These are phyloP conservation scores for Colletotrichum sp. DNA, from an alignment of 2,329 filamentous ascomycete species.

Conservation along the genomic window DNA sequence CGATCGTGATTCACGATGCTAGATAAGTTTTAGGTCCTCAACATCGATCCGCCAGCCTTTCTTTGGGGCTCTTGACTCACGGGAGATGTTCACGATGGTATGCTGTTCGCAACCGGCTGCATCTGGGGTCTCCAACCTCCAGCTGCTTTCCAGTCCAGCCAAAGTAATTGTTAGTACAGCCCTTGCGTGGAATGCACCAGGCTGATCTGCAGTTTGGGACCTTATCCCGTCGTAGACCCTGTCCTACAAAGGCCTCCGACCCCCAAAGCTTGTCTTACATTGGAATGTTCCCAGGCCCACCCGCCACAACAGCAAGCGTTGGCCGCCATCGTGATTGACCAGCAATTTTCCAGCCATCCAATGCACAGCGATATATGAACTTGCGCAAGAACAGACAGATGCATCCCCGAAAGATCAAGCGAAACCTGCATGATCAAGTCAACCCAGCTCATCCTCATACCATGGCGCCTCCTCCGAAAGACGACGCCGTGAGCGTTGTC, in stretches of 20 bases:
- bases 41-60: not conserved
- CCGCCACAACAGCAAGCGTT: slow-evolving; percentile 10
- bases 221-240: not conserved
- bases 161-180: not conserved
- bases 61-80: not conserved
- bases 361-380: slow-evolving; percentile 1
- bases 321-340: not conserved
- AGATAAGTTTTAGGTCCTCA: not conserved
- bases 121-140: not conserved
- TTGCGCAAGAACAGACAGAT: not conserved
- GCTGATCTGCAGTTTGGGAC: not conserved
- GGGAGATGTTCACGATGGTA: not conserved
- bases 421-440: not conserved
- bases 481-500: slow-evolving; percentile 17
- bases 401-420: not conserved
- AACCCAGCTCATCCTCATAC: not conserved
- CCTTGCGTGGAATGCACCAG: not conserved
- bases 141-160: not conserved
- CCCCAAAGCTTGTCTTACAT: not conserved
- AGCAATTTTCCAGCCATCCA: slow-evolving; percentile 1
- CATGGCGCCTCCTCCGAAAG: slow-evolving; percentile 14
- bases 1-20: not conserved
- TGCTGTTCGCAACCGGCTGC: not conserved
- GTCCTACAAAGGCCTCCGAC: not conserved
- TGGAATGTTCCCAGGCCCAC: slow-evolving; percentile 9